Evolutionary conservation across 73 alveolate species (phyloP), one percentile per base, ranked within the genome.

Genomic region (Durusdinium trenchii): DNA sequence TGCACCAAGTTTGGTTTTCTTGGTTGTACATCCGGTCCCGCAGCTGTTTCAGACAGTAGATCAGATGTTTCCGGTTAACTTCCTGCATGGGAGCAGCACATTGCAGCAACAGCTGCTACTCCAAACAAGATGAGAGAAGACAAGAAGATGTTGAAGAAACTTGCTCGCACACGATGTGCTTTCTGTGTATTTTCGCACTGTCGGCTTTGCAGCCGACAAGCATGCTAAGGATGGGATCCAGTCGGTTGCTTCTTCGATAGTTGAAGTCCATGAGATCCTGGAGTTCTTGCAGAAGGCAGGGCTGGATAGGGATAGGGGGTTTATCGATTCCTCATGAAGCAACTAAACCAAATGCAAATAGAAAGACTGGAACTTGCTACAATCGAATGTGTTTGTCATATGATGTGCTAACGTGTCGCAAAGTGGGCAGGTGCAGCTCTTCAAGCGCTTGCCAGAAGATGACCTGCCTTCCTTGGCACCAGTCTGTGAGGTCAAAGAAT

Each of bases 341-440:
- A 60, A 23, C 73, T 23, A 60, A 23, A 32, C n/a, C 30, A n/a
- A 32, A 23, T 60, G 18, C 73, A 60, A 60, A 2, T 0, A 1
- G 73, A 23, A 23, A 60, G 30, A 60, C 73, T 23, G 18, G n/a
- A 60, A n/a, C n/a, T n/a, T n/a, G n/a, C n/a, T n/a, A n/a, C n/a
- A n/a, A n/a, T 23, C 73, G n/a, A 23, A 2, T 60, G 73, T 60
- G 18, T 60, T 60, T 32, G 30, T 60, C 1, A 2, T 60, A 60
- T 1, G 30, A 23, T 60, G n/a, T 2, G 1, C 73, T 23, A 23
- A 60, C 4, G 73, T 23, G 4, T 32, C 73, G n/a, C n/a, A n/a
- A n/a, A n/a, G 18, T 60, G 73, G 73, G 54, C 71, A 94, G 99
- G 99, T 94, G 42, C 99, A 50, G 46, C 93, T 94, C 61, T 94